A percentile compares a stretch with the other conserved stretches of the same genome.
phyloP scores from a whole-genome alignment of 768 basidiomycete genomes.

The Tricholoma sp. region DNA sequence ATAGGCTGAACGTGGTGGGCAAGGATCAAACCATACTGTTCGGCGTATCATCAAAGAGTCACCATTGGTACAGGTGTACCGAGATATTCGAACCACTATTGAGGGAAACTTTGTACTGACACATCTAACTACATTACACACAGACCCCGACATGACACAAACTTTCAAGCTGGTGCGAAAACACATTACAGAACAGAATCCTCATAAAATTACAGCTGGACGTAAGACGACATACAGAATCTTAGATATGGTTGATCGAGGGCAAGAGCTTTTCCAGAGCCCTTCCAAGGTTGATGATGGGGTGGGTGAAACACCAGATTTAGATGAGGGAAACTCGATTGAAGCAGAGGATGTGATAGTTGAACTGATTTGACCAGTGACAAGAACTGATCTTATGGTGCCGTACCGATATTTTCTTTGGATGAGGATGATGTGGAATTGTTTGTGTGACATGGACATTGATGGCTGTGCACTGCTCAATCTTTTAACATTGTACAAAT shows the following conservation, averaged over 20 bases:
- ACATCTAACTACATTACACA: constrained; percentile 17
- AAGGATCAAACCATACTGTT: constrained; percentile 24
- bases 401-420: too few species aligned
- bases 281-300: too few species aligned
- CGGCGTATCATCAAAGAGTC: constrained; percentile 27
- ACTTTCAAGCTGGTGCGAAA: constrained; percentile 13
- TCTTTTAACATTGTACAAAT: too few species aligned
- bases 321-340: too few species aligned
- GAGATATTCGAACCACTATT: constrained; percentile 13
- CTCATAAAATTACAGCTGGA: not conserved
- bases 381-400: too few species aligned
- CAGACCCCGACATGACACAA: constrained; percentile 19
- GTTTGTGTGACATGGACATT: too few species aligned
- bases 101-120: constrained; percentile 20
- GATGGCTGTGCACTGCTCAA: too few species aligned
- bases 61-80: constrained; percentile 21
- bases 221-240: not conserved
- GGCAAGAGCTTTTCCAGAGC: too few species aligned
- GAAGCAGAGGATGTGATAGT: too few species aligned
- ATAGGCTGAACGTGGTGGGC: constrained; percentile 20
- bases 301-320: too few species aligned
- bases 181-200: not conserved
- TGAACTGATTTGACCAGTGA: too few species aligned
- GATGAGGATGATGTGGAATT: too few species aligned
- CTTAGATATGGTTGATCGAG: not conserved